Evolutionary conservation across 2,329 filamentous ascomycete genomes (phyloP), one percentile per base, ranked within the genome.

Genomic region (Aspergillus ustus): DNA sequence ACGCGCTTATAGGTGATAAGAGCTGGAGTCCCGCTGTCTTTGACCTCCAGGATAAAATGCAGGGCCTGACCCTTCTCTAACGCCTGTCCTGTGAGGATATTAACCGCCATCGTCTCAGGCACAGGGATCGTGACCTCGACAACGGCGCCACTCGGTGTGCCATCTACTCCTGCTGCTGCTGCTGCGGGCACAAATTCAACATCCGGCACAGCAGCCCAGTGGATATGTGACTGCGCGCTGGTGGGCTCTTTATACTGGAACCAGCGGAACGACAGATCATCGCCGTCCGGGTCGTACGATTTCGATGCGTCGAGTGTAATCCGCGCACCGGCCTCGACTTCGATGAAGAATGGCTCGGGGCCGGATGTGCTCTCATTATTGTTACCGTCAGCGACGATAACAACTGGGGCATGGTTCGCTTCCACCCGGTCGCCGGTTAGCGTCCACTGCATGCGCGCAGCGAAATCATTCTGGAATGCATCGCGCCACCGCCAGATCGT

Each of bases 401-500:
- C 51, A 7, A 66, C 25, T 1, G 62, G 66, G 8, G 59, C 52
- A 48, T 66, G 66, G 17, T 66, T 66, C 6, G 60, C 60, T 19
- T 53, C 49, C 3, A 31, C 28, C 49, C 59, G 56, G 6, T 51
- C 45, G 13, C 37, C 31, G 7, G 60, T 53, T 11, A 77, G 72
- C 19, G 73, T 81, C 83, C 74, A 85, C 64, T 77, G 80, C 63
- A 82, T 83, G 44, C 73, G 74, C 20, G 75, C 82, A 19, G 73
- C 82, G 69, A 80, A 84, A 60, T 84, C 82, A 52, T 80, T 79
- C 67, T 84, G 82, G 59, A 80, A 83, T 1, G 81, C 80, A 48
- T 79, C 72, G 37, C 82, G 70, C 82, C 82, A 84, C 20, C 82
- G 73, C 82, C 83, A 84, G 49, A 84, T 80, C 0, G 81, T 82